Evolutionary conservation across 1,284 basidiomycete species (phyloP).

Genomic region (Entoloma clypeatum): DNA sequence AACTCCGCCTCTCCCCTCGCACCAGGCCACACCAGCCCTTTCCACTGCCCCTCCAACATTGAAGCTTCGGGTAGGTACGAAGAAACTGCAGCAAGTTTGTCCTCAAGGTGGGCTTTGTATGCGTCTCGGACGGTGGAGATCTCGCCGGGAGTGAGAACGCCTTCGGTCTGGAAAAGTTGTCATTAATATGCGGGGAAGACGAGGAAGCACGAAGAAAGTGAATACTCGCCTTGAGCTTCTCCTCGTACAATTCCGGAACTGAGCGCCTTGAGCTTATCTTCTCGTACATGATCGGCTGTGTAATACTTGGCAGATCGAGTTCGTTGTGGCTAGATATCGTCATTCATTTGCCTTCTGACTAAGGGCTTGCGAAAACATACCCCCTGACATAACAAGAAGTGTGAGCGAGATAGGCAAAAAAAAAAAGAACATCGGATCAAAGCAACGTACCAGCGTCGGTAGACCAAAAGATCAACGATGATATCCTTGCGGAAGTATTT

Average conservation of each 20-base stretch:
- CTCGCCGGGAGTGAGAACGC: conserved; percentile 47
- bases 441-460: conserved; percentile 66
- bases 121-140: conserved; percentile 48
- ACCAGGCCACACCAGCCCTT: conserved; percentile 72
- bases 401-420: conserved; percentile 3
- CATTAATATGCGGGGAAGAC: background rate
- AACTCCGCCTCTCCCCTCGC: conserved; percentile 46
- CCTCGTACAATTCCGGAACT: conserved; percentile 80
- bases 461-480: conserved; percentile 84
- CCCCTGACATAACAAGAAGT: conserved; percentile 27
- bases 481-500: conserved; percentile 86
- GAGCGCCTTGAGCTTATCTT: conserved; percentile 74
- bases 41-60: conserved; percentile 67
- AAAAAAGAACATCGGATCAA: conserved; percentile 3
- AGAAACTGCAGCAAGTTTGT: conserved; percentile 49
- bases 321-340: conserved; percentile 76
- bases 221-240: conserved; percentile 62
- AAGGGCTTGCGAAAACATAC: conserved; percentile 17
- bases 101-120: conserved; percentile 61
- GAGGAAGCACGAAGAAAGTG: background rate
- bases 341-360: background rate
- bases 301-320: conserved; percentile 87
- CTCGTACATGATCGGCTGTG: conserved; percentile 87
- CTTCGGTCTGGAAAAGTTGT: conserved; percentile 42
- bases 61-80: conserved; percentile 47